These are phyloP conservation scores for Leccinellum albellum DNA, from an alignment of 768 basidiomycete genomes.

Conservation along the genomic window DNA sequence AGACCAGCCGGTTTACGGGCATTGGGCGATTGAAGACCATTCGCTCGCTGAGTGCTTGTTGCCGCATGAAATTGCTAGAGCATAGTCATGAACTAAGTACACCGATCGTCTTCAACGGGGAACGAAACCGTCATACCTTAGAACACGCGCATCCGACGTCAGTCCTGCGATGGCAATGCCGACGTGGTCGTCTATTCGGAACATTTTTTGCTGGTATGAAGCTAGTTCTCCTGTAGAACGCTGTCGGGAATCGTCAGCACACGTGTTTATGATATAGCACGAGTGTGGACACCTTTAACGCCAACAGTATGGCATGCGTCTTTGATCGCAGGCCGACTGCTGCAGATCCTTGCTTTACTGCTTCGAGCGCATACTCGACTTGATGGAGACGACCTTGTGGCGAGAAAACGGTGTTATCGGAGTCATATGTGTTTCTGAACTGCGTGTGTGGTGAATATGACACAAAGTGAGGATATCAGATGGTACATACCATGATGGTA, in stretches of 20 bases:
- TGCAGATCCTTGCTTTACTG: constrained; percentile 99
- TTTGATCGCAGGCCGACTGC: constrained; percentile 94
- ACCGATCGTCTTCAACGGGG: not conserved
- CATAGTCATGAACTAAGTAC: not conserved
- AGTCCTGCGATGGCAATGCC: constrained; percentile 99
- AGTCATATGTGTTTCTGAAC: constrained; percentile 98
- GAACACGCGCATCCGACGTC: constrained; percentile 94
- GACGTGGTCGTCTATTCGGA: constrained; percentile 98
- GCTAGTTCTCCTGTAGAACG: constrained; percentile 97
- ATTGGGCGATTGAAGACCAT: constrained; percentile 96
- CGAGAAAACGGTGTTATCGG: constrained; percentile 96
- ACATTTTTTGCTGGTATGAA: constrained; percentile 99
- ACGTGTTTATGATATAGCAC: not conserved
- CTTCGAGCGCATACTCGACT: constrained; percentile 98
- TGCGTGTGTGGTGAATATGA: constrained; percentile 28
- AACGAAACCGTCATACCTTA: constrained; percentile 56
- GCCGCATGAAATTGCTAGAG: constrained; percentile 95
- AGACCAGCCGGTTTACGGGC: constrained; percentile 91
- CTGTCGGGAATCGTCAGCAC: constrained; percentile 39
- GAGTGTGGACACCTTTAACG: constrained; percentile 69
- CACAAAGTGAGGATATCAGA: not conserved
- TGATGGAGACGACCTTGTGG: constrained; percentile 97
- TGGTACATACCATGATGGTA: constrained; percentile 30
- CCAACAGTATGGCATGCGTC: constrained; percentile 89
- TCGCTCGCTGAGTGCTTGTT: constrained; percentile 92